phyloP scores from a whole-genome alignment of 2,329 filamentous ascomycete genomes.

The Diaporthe batatas region DNA sequence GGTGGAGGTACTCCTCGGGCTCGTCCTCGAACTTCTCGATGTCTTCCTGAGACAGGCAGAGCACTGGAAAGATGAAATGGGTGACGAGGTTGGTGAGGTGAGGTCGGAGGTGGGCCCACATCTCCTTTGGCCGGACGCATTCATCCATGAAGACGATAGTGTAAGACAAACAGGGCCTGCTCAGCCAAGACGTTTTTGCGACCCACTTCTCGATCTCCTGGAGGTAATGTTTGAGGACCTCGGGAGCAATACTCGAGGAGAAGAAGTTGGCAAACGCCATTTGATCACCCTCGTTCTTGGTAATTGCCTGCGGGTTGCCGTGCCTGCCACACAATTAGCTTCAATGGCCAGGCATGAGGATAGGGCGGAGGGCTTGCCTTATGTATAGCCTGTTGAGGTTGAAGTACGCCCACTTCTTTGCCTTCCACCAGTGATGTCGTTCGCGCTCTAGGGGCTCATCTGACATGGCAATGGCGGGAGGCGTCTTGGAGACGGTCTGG shows the following conservation, averaged over 20 bases:
- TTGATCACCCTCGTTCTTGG: conserved; percentile 78
- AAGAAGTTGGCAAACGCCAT: conserved; percentile 90
- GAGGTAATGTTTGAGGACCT: conserved; percentile 95
- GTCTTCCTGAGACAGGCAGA: conserved; percentile 93
- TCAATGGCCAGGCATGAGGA: neutral
- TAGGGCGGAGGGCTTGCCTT: conserved; percentile 66
- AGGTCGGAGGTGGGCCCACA: conserved; percentile 94
- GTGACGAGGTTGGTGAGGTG: conserved; percentile 94
- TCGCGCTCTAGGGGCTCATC: conserved; percentile 89
- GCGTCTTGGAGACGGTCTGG: conserved; percentile 86
- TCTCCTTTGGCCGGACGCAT: conserved; percentile 95
- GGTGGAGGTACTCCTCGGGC: conserved; percentile 95
- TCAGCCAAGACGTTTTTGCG: conserved; percentile 92
- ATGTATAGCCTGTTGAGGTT: conserved; percentile 97
- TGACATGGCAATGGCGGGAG: conserved; percentile 82
- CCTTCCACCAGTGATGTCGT: conserved; percentile 98
- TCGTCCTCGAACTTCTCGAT: conserved; percentile 94
- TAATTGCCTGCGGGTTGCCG: conserved; percentile 84
- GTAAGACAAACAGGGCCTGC: conserved; percentile 92
- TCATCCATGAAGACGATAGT: conserved; percentile 96
- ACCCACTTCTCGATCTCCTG: conserved; percentile 98
- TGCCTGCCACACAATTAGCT: conserved; percentile 70
- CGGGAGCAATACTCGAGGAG: conserved; percentile 90
- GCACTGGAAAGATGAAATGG: conserved; percentile 94
- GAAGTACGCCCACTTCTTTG: conserved; percentile 99